Conservation (phyloP, 352 stramenopile genomes). For the Thalassiosira hispida region DNA sequence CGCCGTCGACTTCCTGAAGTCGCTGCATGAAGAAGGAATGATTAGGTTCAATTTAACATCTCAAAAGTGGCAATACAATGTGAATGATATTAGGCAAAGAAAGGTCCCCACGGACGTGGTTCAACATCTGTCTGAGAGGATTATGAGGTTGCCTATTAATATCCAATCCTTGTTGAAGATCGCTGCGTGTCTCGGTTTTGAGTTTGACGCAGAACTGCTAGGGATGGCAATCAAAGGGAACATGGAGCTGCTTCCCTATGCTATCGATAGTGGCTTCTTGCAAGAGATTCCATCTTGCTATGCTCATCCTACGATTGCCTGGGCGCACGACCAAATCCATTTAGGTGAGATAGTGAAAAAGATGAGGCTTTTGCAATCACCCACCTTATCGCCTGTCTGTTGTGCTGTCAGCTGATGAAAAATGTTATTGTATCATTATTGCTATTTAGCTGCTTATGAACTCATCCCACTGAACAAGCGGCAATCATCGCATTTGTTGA, state of each 20-base stretch:
- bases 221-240: constrained; percentile 11
- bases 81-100: constrained; percentile 20
- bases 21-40: constrained; percentile 35
- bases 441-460: too few species aligned
- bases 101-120: constrained; percentile 30
- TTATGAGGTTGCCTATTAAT: constrained; percentile 5
- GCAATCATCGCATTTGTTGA: constrained; percentile 56
- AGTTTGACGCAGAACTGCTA: constrained; percentile 21
- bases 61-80: constrained; percentile 31
- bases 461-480: constrained; percentile 34
- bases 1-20: constrained; percentile 28
- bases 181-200: constrained; percentile 26
- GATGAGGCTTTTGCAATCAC: background rate
- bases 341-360: background rate
- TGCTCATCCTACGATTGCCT: background rate
- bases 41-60: constrained; percentile 34
- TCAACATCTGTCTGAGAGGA: constrained; percentile 22
- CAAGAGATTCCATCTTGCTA: background rate
- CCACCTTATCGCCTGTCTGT: background rate
- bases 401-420: too few species aligned
- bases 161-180: constrained; percentile 33
- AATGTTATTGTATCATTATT: too few species aligned
- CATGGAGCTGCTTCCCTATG: constrained; percentile 19
- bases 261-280: constrained; percentile 28
- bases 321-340: constrained; percentile 42